These are phyloP conservation scores for Tetrahymena elliotti DNA, from an alignment of 73 alveolate species.

Conservation along the genomic window DNA sequence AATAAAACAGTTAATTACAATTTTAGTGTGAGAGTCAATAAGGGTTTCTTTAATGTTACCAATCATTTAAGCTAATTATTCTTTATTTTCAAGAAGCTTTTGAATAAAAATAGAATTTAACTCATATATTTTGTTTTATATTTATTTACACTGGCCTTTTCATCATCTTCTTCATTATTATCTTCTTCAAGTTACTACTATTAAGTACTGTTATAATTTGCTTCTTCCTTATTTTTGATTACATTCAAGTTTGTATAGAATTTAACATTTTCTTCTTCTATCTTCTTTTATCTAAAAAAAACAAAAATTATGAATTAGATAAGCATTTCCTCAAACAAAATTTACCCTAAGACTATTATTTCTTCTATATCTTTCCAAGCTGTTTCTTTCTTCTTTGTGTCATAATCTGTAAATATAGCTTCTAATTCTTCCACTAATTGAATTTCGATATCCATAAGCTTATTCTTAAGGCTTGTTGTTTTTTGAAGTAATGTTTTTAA, in stretches of 20 bases:
- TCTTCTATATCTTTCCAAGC: not conserved
- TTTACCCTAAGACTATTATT: not conserved
- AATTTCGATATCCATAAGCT: not conserved
- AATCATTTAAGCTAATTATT: not conserved
- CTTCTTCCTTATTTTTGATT: not conserved
- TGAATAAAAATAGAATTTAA: not conserved
- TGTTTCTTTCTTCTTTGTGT: not conserved
- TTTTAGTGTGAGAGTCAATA: not conserved
- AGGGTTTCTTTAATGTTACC: not conserved
- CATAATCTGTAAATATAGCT: not conserved
- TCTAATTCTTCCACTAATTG: not conserved
- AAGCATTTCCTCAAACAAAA: not conserved
- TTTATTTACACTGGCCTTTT: not conserved
- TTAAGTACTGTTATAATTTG: not conserved
- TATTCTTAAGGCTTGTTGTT: not conserved
- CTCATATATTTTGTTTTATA: too few species aligned
- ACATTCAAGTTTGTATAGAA: not conserved
- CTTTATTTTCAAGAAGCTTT: not conserved
- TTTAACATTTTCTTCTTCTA: not conserved
- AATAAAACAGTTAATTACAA: not conserved
- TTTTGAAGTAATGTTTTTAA: not conserved
- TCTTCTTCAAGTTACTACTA: not conserved
- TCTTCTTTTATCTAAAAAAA: not conserved
- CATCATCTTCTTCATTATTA: not conserved
- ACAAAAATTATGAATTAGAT: not conserved